Evolutionary conservation across 257 asterid species (phyloP), one percentile per base, ranked within the genome.

Genomic region (Ocimum tenuiflorum): DNA sequence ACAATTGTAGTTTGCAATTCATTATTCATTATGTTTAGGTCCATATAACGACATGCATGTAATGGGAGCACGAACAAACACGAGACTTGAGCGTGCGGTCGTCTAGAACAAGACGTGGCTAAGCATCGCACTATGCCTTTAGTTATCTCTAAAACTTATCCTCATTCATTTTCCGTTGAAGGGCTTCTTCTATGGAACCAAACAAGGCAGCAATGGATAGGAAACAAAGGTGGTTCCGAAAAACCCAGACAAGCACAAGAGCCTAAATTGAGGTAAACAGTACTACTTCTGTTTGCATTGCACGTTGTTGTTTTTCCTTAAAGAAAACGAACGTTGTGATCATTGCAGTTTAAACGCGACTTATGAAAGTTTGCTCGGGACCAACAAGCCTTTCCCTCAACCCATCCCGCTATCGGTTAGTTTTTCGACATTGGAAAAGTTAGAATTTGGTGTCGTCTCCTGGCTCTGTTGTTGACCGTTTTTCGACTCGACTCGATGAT

Each of bases 171-270:
- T 35, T 51, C 17, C 65, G 58, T 65, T 78, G 67, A 67, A 92
- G 99, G 99, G 46, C 75, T 87, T 76, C 86, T 87, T 74, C 95
- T 85, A 42, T 92, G 99, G 97, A 89, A 80, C 67, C 95, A 92
- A 61, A 86, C 85, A 9, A 84, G 99, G 82, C 84, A 84, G 67
- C 95, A 84, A 73, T 89, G 99, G 99, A 74, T 84, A 60, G 96
- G 88, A 54, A 83, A 65, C 66, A 92, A 77, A 78, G 81, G 78
- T 27, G 81, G 78, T 27, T 55, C 88, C 36, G 73, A 82, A 67
- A 77, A 72, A 60, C 46, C 49, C 8, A 73, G 54, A 51, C 78
- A 78, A 35, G 35, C 74, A 69, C 87, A 62, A 67, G 97, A 81
- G 55, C 84, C 91, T 63, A 89, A 80, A 74, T 31, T 86, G 77